Conservation (phyloP, 106 monocot species). For the Cymbidium sinense region DNA sequence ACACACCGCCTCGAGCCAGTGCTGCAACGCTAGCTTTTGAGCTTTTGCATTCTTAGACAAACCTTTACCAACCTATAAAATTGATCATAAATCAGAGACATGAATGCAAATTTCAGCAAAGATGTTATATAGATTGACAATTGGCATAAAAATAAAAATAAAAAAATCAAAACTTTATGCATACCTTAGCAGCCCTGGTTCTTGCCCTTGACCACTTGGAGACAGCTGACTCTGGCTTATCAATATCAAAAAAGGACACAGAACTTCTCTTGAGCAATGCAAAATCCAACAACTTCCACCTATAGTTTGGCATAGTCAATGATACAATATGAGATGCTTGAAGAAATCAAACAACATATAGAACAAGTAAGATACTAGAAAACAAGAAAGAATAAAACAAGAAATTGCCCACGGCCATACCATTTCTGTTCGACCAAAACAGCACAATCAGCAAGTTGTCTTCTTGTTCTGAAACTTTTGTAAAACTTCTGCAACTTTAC, state of each 20-base stretch:
- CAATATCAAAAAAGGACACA: conserved; percentile 81
- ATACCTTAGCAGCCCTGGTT: conserved; percentile 82
- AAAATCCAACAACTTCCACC: conserved; percentile 97
- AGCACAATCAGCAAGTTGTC: conserved; percentile 94
- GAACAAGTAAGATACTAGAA: background rate
- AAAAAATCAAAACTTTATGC: background rate
- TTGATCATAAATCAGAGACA: background rate
- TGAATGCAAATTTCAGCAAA: background rate
- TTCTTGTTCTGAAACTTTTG: conserved; percentile 85
- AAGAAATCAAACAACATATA: background rate
- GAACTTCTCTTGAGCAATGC: conserved; percentile 83
- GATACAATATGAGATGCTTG: background rate
- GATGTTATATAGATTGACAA: background rate
- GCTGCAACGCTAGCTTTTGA: conserved; percentile 87
- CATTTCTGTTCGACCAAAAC: conserved; percentile 91
- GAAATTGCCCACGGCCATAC: conserved; percentile 16
- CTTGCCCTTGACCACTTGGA: conserved; percentile 84
- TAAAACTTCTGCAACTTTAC: conserved; percentile 94
- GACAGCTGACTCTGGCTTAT: conserved; percentile 68
- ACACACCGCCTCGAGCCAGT: conserved; percentile 97
- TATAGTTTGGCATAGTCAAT: conserved; percentile 10
- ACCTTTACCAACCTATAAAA: conserved; percentile 83
- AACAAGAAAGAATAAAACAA: background rate
- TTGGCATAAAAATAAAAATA: conserved; percentile 2
- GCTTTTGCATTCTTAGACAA: conserved; percentile 86